phyloP scores from a whole-genome alignment of 768 basidiomycete species.

The Hericium coralloides region DNA sequence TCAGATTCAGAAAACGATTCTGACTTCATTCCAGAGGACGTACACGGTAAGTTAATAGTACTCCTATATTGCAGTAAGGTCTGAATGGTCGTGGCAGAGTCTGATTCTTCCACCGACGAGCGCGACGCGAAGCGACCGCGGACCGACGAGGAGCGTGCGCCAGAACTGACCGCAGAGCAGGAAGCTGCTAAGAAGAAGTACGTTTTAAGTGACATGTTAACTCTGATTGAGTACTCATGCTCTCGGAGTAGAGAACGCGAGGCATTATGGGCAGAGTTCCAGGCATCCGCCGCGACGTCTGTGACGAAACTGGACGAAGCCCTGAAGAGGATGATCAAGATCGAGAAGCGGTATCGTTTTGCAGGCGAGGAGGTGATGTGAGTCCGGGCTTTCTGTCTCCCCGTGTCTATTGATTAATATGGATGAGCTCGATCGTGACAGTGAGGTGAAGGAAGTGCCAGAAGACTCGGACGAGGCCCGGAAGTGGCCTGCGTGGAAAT shows the following conservation, averaged over 20 bases:
- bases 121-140: slow-evolving; percentile 28
- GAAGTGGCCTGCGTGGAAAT: slow-evolving; percentile 57
- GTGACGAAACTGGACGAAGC: slow-evolving; percentile 6
- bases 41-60: slow-evolving; percentile 25
- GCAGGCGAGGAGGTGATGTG: slow-evolving; percentile 73
- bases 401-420: neutral
- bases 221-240: neutral
- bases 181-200: slow-evolving; percentile 37
- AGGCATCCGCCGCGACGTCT: slow-evolving; percentile 43
- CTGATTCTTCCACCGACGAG: slow-evolving; percentile 33
- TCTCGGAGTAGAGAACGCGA: slow-evolving; percentile 41
- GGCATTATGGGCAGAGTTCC: slow-evolving; percentile 59
- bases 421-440: slow-evolving; percentile 21
- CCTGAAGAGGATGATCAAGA: slow-evolving; percentile 43
- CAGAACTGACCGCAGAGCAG: slow-evolving; percentile 23
- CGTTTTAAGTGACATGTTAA: neutral
- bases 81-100: slow-evolving; percentile 18
- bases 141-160: slow-evolving; percentile 12
- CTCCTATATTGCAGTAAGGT: neutral
- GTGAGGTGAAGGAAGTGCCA: slow-evolving; percentile 66
- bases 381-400: slow-evolving; percentile 19
- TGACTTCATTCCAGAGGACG: slow-evolving; percentile 55
- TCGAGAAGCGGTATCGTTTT: slow-evolving; percentile 63
- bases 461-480: slow-evolving; percentile 69
- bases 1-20: slow-evolving; percentile 62